Base-by-base conservation (phyloP, 2,329 filamentous ascomycete genomes). In the Verticillium albo-atrum region DNA sequence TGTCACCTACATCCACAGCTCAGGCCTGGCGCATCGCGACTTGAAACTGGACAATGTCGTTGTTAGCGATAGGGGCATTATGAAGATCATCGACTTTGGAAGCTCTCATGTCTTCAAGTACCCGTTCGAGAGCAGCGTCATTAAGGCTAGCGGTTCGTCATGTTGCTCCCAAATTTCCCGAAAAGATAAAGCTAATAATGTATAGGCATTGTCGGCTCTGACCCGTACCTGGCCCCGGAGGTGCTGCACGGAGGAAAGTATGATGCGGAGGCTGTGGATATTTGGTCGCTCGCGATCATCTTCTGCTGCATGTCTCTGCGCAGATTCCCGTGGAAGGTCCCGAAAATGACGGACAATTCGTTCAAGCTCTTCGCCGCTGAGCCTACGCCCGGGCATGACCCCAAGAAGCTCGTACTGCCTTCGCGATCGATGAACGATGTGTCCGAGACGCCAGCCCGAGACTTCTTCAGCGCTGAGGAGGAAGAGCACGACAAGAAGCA, bases 41-140 rank as follows among this genome's bases (percentile, higher is more conserved):
- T 71, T 99, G 68, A 99, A 99, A 76, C 77, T 99, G 67, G 95
- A 99, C 77, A 99, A 99, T 67, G 95, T 99, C 23, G 95, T 99
- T 28, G 93, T 99, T 61, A 98, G 93, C 70, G 91, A 96, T 70
- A 86, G 90, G 69, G 95, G 95, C 2, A 98, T 99, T 68, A 97
- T 99, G 92, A 99, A 99, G 76, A 90, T 99, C 64, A 99, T 99
- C 69, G 95, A 99, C 74, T 99, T 99, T 75, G 95, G 95, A 27
- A 98, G 93, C 76, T 94, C 95, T 1, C 93, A 95, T 65, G 94
- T 99, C 47, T 99, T 97, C 78, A 88, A 91, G 68, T 99, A 99
- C 80, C 95, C 95, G 0, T 98, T 99, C 70, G 95, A 99, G 75
- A 92, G 88, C 65, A 91, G 91, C 57, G 86, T 93, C 60, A 91